Base-by-base conservation (phyloP, 73 alveolate genomes). In the Paramecium biaurelia region DNA sequence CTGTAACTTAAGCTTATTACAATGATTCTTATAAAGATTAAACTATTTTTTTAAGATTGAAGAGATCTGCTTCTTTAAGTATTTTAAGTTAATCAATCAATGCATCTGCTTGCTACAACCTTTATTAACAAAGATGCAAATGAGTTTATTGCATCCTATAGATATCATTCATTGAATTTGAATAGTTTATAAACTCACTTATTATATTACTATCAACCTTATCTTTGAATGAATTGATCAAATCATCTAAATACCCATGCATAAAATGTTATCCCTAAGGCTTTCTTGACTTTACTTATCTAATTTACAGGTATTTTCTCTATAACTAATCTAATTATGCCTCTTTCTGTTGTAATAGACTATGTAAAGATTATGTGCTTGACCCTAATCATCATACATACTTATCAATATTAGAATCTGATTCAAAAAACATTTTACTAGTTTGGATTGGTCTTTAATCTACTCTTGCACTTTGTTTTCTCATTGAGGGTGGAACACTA, bases 401-500 rank as follows among this genome's bases (percentile, higher is more conserved):
- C 86, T 38, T 72, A 72, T 72, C 86, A 30, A 32, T 72, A 72
- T 72, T 72, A 38, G 56, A 35, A 34, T 72, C 86, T 12, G 86
- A 72, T 72, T 72, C 86, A 72, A 12, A 72, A 35, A 4, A 72
- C 56, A 72, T 15, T 72, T 72, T 72, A 21, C 59, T 35, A 34
- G 58, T 38, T 34, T 72, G 24, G 20, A n/a, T 35, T 37, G 56
- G 86, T 10, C 86, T 72, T 35, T 32, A 21, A 72, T 72, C 86
- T 72, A 72, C 45, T 38, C 58, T 72, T 35, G 86, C 86, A 72
- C 86, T 72, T 42, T 72, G 12, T 20, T 35, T 35, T 37, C 86
- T 72, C 86, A 72, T 72, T 15, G 86, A 72, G 0, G 86, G 86
- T 32, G 86, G 86, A 72, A 72, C 86, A 35, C 56, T 72, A 12